Base-by-base conservation (phyloP, 331 rosid species). In the Arachis monticola region DNA sequence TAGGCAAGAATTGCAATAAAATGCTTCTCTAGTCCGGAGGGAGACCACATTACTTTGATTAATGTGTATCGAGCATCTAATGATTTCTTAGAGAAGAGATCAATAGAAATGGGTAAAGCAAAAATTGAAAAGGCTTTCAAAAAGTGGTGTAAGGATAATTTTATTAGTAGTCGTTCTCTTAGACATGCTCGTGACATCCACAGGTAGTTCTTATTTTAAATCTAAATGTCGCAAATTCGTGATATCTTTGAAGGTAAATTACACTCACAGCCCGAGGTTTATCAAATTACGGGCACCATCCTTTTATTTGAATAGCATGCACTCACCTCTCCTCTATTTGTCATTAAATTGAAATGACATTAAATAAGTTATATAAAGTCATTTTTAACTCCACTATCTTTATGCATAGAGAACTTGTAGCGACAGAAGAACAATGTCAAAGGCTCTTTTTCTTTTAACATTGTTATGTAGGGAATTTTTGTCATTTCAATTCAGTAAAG, bases 91-190 rank as follows among this genome's bases (percentile, higher is more conserved):
- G 87, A 87, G 82, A 87, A 88, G 89, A 87, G 80, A 84, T 78
- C 81, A 13, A 72, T 77, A 42, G 89, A 81, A 55, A 79, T 79
- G 67, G 80, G 86, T 69, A 82, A 65, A 60, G 80, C 85, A 46
- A 94, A 17, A 17, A 17, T 17, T 17, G 22, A 17, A 17, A 17
- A 17, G 22, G 22, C 22, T 17, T 17, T 17, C 22, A 94, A 78
- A 69, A 94, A 88, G 83, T 91, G 99, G 99, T 94, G 97, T 84
- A 91, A 90, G 66, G 98, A 94, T 63, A 91, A 91, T 82, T 94
- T 88, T 79, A 82, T 94, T 6, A 88, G 87, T 74, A 85, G 88
- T 75, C 96, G 95, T 66, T 90, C 99, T 81, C 81, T 94, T 78
- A 91, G 91, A 69, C 92, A 92, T 76, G 99, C 97, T 77, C 89